Conservation (phyloP, 371 early-diverging fungal species). For the Gilbertella persicaria region DNA sequence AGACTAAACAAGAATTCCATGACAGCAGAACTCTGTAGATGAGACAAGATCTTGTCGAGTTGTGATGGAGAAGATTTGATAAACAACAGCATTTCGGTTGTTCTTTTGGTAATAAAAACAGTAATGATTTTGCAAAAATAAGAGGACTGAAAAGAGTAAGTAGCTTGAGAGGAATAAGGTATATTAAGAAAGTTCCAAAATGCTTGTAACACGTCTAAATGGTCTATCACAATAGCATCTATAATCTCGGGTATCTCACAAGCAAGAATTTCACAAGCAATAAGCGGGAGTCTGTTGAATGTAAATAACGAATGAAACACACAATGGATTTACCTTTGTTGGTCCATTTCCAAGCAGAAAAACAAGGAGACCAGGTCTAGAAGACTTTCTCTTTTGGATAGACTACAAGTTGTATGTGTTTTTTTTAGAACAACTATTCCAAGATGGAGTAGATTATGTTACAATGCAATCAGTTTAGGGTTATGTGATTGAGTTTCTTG, state of each 20-base stretch:
- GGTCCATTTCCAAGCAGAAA: constrained; percentile 28
- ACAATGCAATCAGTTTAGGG: constrained; percentile 82
- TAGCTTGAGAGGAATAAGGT: constrained; percentile 54
- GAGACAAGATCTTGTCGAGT: constrained; percentile 63
- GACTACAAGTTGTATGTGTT: neutral
- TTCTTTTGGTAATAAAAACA: constrained; percentile 81
- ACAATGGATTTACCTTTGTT: constrained; percentile 12
- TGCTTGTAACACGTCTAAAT: constrained; percentile 68
- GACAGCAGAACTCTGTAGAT: constrained; percentile 84
- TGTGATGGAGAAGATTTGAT: constrained; percentile 66
- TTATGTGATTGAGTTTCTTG: constrained; percentile 88
- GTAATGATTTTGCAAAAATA: constrained; percentile 89
- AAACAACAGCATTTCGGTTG: constrained; percentile 72
- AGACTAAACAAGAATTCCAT: constrained; percentile 91
- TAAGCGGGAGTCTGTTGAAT: constrained; percentile 69
- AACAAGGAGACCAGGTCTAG: neutral
- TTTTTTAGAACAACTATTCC: too few species aligned
- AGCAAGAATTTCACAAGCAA: constrained; percentile 85
- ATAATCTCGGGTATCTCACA: constrained; percentile 85
- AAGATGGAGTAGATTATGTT: too few species aligned
- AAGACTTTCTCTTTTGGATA: constrained; percentile 1
- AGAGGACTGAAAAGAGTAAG: constrained; percentile 79
- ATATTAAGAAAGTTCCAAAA: constrained; percentile 85
- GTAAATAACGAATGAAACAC: neutral
- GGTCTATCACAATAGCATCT: constrained; percentile 67